Evolutionary conservation across 208 protist species (phyloP).

Genomic region (Trypanosomatidae sp.): DNA sequence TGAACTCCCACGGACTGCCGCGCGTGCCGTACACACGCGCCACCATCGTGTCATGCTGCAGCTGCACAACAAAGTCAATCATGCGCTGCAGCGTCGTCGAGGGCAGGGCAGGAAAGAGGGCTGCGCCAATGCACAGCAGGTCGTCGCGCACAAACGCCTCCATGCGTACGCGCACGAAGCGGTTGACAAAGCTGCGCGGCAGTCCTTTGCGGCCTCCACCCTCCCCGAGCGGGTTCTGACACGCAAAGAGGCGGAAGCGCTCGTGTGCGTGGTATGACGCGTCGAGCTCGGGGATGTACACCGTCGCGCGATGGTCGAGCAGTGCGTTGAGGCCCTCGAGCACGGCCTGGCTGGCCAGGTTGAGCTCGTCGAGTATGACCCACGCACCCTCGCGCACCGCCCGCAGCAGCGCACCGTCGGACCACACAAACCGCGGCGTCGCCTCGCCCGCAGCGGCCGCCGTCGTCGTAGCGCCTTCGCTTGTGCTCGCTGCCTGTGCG

Average conservation of each 20-base stretch:
- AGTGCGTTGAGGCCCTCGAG: constrained; percentile 99
- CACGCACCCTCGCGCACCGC: constrained; percentile 94
- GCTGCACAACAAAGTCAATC: constrained; percentile 90
- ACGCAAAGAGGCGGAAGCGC: constrained; percentile 98
- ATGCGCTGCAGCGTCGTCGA: constrained; percentile 66
- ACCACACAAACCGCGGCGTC: constrained; percentile 89
- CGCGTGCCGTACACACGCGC: constrained; percentile 58
- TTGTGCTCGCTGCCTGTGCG: constrained; percentile 61
- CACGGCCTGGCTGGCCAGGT: constrained; percentile 99
- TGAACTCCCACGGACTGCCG: constrained; percentile 99
- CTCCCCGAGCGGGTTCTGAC: constrained; percentile 97
- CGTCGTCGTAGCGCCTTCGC: constrained; percentile 77
- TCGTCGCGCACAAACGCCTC: constrained; percentile 81
- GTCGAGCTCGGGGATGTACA: constrained; percentile 90
- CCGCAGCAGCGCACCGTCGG: constrained; percentile 96
- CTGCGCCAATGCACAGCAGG: constrained; percentile 74
- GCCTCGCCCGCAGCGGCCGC: constrained; percentile 7
- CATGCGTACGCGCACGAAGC: constrained; percentile 97
- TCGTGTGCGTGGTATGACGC: constrained; percentile 72
- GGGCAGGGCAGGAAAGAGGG: constrained; percentile 69
- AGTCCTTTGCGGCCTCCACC: constrained; percentile 99
- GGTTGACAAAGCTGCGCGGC: constrained; percentile 99
- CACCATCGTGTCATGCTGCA: constrained; percentile 89
- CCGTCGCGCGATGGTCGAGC: constrained; percentile 97
- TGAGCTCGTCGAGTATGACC: constrained; percentile 99